Evolutionary conservation across 805 yeast genomes (phyloP), one percentile per base, ranked within the genome.

Genomic region (Priceomyces castillae): DNA sequence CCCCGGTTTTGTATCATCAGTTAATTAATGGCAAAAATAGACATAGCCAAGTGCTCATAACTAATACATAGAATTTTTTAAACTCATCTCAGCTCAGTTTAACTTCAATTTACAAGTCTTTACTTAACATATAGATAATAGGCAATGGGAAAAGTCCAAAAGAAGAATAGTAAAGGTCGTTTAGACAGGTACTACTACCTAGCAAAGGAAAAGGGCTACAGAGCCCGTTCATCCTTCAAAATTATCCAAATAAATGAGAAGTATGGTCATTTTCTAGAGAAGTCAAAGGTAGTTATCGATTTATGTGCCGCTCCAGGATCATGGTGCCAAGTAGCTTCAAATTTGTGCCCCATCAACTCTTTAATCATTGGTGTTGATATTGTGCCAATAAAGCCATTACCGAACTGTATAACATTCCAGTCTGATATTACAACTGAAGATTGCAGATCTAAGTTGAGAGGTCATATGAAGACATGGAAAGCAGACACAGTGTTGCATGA

Each of bases 291-390:
- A 34, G 97, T 94, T 35, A 87, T 94, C 41, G 99, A 94, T 77
- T 75, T 94, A 56, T 94, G 99, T 83, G 98, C 98, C 42, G 99
- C 99, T 9, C 98, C 98, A 34, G 99, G 99, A 44, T 89, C 97
- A 3, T 94, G 99, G 99, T 94, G 99, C 77, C 99, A 94, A 71
- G 98, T 94, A 35, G 99, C 99, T 0, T 82, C 96, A 1, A 86
- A 90, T 48, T 67, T 89, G 42, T 90, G 98, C 69, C 98, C 99
- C 1, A 74, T 90, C 1, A 89, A 90, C 65, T 88, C 97, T 0
- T 76, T 94, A 53, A 94, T 94, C 58, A 89, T 94, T 42, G 99
- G 99, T 66, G 99, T 94, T n/a, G 99, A 94, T 78, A 84, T 94
- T 57, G 98, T 90, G 26, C 97, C 97, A 14, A 94, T 94, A 73